Evolutionary conservation across 768 basidiomycete genomes (phyloP).

Genomic region (Leccinellum rugosiceps): DNA sequence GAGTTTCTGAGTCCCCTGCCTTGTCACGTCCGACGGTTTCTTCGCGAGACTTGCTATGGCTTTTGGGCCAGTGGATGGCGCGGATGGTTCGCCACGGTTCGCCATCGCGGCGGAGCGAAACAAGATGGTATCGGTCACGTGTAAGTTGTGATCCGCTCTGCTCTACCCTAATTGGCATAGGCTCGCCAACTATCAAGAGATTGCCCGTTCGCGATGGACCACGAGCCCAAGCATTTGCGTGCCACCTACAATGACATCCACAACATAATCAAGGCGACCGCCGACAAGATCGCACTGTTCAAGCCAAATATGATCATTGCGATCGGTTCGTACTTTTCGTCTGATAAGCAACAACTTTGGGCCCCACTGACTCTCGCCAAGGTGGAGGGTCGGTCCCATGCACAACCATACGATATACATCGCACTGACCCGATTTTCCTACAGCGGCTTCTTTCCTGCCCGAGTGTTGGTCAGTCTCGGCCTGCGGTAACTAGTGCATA

Average conservation of each 20-base stretch:
- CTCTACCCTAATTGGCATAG: background rate
- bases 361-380: conserved; percentile 27
- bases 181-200: no score
- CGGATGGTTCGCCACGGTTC: conserved; percentile 9
- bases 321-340: conserved; percentile 52
- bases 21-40: conserved; percentile 65
- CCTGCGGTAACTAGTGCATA: background rate
- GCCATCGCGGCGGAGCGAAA: conserved; percentile 12
- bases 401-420: conserved; percentile 11
- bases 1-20: conserved; percentile 71
- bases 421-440: conserved; percentile 10
- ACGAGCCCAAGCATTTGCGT: conserved; percentile 55
- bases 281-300: conserved; percentile 73
- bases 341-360: background rate
- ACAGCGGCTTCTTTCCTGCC: conserved; percentile 93
- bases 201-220: conserved; percentile 21
- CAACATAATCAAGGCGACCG: conserved; percentile 71
- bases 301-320: conserved; percentile 86
- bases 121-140: conserved; percentile 16
- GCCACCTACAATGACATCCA: conserved; percentile 93
- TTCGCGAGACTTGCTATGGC: conserved; percentile 77
- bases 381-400: conserved; percentile 72
- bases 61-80: conserved; percentile 40
- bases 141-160: background rate
- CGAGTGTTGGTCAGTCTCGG: conserved; percentile 65